Evolutionary conservation across 179 eudicot species (phyloP), one percentile per base, ranked within the genome.

Genomic region (Silene coronaria): DNA sequence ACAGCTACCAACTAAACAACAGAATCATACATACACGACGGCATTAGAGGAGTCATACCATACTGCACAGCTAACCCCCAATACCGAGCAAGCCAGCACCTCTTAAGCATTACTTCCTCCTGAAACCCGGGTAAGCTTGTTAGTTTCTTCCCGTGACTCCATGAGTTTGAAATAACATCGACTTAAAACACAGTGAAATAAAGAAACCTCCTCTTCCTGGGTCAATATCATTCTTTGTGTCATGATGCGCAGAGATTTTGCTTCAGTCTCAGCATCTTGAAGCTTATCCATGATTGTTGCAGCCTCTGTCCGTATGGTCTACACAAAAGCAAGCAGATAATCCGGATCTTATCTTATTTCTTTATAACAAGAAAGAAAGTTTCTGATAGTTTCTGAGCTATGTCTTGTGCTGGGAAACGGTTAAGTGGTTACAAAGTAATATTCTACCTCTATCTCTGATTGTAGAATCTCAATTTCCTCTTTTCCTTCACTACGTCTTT

Each of bases 71-170:
- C 99, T 83, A 93, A 86, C 46, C 89, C 87, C 99, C 99, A 96
- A 67, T 96, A 96, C 76, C 98, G 98, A 83, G 99, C 90, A 86
- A 96, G 99, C 99, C 99, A 96, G 76, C 99, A 96, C 83, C 99
- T 91, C 86, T 96, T 96, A 57, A 96, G 85, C 77, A 96, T 97
- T 36, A 96, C 99, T 85, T 96, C 99, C 82, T 93, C 99, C 99
- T 96, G 73, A 59, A 76, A 58, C 34, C 57, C 57, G 55, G 76
- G 53, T 70, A 74, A 55, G 2, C 2, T 60, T 45, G 27, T 74
- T 74, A 71, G 76, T 76, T 51, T 75, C 48, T 13, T 10, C n/a
- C 38, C 71, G 67, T 21, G 62, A 60, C 0, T 51, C 38, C 71
- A 68, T 21, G 62, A 60, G 1, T 51, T 57, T 45, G 27, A 58